phyloP scores from a whole-genome alignment of 108 stramenopile species.

The Aurantiochytrium sp. region DNA sequence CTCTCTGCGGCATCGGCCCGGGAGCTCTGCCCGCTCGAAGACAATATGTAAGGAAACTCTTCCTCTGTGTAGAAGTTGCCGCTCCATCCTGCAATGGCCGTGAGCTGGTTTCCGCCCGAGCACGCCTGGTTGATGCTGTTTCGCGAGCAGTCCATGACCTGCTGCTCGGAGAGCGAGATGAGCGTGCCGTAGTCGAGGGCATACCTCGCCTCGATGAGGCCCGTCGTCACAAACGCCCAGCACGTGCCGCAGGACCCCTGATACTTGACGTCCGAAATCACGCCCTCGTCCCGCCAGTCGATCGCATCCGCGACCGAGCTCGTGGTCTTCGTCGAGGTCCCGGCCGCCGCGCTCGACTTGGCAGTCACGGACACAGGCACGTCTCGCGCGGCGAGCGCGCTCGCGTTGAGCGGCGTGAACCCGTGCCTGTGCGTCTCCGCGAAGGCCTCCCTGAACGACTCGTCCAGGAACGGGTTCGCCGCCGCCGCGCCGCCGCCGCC shows the following conservation, averaged over 20 bases:
- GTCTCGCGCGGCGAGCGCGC: not conserved
- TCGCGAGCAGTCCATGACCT: not conserved
- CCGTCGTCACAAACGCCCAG: conserved; percentile 14
- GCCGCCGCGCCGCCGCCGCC: too few relatives aligned
- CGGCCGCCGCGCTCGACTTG: not conserved
- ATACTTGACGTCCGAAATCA: not conserved
- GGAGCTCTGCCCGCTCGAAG: not conserved
- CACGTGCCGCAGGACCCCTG: conserved; percentile 7
- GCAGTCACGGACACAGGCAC: not conserved
- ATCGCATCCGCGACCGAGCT: not conserved
- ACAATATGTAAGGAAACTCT: not conserved
- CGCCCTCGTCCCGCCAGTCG: not conserved
- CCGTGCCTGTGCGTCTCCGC: not conserved
- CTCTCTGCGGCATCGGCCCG: not conserved
- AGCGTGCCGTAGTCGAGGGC: not conserved
- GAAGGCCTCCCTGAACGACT: not conserved
- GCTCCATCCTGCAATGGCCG: not conserved
- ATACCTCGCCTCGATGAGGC: not conserved
- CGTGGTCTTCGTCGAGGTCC: not conserved
- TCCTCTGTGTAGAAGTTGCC: not conserved
- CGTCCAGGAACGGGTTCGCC: not conserved
- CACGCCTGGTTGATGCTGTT: not conserved
- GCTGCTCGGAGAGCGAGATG: not conserved
- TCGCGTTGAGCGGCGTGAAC: not conserved
- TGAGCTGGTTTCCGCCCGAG: not conserved